Evolutionary conservation across 2,329 filamentous ascomycete genomes (phyloP).

Genomic region (Talaromyces pinophilus): DNA sequence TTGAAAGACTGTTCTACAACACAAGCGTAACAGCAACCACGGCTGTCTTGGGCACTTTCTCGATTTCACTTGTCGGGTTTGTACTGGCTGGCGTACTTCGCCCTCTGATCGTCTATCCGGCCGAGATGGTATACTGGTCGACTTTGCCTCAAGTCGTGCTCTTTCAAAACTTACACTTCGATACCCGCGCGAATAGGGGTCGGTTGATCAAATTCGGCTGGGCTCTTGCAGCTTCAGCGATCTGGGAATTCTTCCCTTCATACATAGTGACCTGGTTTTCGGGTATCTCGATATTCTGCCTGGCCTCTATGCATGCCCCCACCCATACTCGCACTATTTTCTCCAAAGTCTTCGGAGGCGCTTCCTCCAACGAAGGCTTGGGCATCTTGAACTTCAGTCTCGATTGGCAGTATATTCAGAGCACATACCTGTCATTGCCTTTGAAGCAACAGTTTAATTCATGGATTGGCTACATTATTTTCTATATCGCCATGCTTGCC

Average conservation of each 20-base stretch:
- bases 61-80: conserved; percentile 35
- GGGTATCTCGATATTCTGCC: conserved; percentile 28
- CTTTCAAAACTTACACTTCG: conserved; percentile 40
- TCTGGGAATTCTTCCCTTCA: conserved; percentile 31
- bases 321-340: conserved; percentile 23
- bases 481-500: conserved; percentile 27
- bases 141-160: conserved; percentile 37
- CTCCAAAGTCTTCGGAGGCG: conserved; percentile 30
- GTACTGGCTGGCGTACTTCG: conserved; percentile 34
- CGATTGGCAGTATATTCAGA: conserved; percentile 32
- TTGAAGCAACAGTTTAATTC: conserved; percentile 29
- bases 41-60: conserved; percentile 33
- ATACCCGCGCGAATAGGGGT: conserved; percentile 30
- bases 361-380: conserved; percentile 31
- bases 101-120: conserved; percentile 36
- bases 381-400: conserved; percentile 30
- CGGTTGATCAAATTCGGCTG: conserved; percentile 37
- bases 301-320: conserved; percentile 25
- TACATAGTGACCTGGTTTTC: conserved; percentile 32
- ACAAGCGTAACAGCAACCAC: conserved; percentile 29
- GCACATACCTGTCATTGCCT: conserved; percentile 22
- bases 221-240: conserved; percentile 30
- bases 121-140: conserved; percentile 39
- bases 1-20: conserved; percentile 29
- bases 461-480: conserved; percentile 29